Evolutionary conservation across 352 stramenopile species (phyloP), one percentile per base, ranked within the genome.

Genomic region (Peronospora belbahrii): DNA sequence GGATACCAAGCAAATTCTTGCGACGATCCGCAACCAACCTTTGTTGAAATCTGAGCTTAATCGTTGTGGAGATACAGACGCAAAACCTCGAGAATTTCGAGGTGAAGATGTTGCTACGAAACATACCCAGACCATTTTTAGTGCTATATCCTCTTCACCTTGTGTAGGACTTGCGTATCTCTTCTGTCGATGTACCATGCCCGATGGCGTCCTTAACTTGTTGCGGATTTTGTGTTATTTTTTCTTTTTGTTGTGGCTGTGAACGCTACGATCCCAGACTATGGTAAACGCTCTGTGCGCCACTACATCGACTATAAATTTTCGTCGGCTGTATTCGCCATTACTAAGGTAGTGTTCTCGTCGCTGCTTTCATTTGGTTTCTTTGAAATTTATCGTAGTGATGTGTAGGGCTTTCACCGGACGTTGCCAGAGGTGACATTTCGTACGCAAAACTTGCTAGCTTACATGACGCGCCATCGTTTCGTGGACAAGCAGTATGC

Each of bases 261-360:
- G 22, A 15, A 85, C 58, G 80, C 80, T 11, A 91, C 80, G 19
- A 88, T 91, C 52, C 77, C 76, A 28, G 67, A 86, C 49, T 88
- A 91, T 36, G 80, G 80, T 42, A 84, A 83, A 47, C 59, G 70
- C 0, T 88, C 80, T 0, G 74, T 88, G 20, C 70, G 65, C 6
- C 58, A 74, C 23, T 88, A 71, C 51, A 77, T 91, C 47, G 57
- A 82, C 39, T 67, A 86, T 59, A 91, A 88, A 65, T 88, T 88
- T 54, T 77, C 80, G 1, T 48, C 58, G 3, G 64, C 73, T 0
- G 47, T 65, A 2, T 86, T 86, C 31, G 74, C 71, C 28, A 66
- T 82, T 39, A 91, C 80, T 6, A 48, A 82, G 47, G 79, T 90
- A 47, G 34, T 25, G 8, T 27, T 34, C 30, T 34, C 11, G 27